These are phyloP conservation scores for Botrytis aclada DNA, from an alignment of 2,329 filamentous ascomycete genomes.

Conservation along the genomic window DNA sequence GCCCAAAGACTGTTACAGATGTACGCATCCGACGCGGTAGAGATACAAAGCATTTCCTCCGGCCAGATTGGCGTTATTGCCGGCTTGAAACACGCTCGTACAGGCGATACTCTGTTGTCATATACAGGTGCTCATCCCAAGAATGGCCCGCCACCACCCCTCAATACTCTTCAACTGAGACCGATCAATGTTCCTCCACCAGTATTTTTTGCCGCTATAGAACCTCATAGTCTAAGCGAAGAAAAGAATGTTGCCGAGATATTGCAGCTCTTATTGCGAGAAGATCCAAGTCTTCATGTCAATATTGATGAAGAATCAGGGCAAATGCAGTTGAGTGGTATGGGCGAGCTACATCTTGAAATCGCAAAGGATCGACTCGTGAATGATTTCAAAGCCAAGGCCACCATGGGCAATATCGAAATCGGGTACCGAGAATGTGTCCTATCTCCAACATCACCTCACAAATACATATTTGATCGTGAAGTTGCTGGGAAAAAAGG, in stretches of 20 bases:
- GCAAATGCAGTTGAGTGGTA: constrained; percentile 88
- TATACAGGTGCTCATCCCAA: constrained; percentile 61
- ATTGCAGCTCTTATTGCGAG: constrained; percentile 74
- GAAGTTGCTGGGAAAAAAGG: constrained; percentile 76
- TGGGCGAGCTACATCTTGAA: constrained; percentile 94
- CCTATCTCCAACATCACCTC: constrained; percentile 52
- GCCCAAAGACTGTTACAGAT: constrained; percentile 82
- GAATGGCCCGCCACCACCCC: constrained; percentile 61
- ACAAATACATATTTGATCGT: constrained; percentile 69
- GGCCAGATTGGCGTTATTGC: constrained; percentile 94
- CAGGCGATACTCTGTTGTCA: constrained; percentile 85
- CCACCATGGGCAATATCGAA: constrained; percentile 81
- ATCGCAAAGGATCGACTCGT: constrained; percentile 86
- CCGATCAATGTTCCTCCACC: constrained; percentile 88
- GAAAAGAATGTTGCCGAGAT: constrained; percentile 76
- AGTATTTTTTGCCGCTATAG: constrained; percentile 94
- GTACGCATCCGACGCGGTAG: constrained; percentile 82
- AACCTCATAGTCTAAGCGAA: constrained; percentile 73
- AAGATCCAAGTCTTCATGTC: constrained; percentile 89
- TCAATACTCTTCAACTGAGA: constrained; percentile 76
- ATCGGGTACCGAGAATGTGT: constrained; percentile 92
- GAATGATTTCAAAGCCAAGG: constrained; percentile 85
- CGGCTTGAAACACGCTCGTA: constrained; percentile 86
- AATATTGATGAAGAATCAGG: constrained; percentile 84
- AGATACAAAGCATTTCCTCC: constrained; percentile 73